Conservation (phyloP, 2,329 filamentous ascomycete species). For the Calonectria crousiana region DNA sequence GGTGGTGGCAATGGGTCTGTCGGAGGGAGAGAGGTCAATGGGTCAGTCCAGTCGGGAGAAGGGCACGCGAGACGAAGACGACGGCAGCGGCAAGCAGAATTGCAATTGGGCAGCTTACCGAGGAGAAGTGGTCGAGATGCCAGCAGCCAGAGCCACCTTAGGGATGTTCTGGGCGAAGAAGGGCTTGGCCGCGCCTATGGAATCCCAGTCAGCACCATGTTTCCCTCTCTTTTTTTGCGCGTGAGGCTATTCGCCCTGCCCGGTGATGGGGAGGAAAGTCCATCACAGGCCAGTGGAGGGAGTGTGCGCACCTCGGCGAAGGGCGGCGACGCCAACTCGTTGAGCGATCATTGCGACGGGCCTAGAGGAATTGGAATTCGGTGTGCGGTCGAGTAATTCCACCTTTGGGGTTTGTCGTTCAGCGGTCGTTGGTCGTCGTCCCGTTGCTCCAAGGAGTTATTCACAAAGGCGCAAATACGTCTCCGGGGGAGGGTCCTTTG, state of each 20-base stretch:
- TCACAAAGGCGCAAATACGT: neutral
- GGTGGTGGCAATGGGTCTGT: constrained; percentile 67
- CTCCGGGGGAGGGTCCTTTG: neutral
- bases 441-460: constrained; percentile 26
- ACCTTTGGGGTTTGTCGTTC: constrained; percentile 29
- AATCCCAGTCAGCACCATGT: constrained; percentile 17
- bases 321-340: constrained; percentile 68
- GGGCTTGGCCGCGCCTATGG: constrained; percentile 57
- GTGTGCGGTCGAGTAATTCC: constrained; percentile 21
- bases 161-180: constrained; percentile 62
- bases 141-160: constrained; percentile 58
- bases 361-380: constrained; percentile 20
- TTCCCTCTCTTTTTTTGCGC: neutral
- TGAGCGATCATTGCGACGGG: constrained; percentile 65
- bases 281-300: neutral
- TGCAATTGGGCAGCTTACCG: constrained; percentile 54
- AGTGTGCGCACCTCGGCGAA: constrained; percentile 66
- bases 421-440: constrained; percentile 34
- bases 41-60: constrained; percentile 6
- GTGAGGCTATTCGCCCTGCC: constrained; percentile 33
- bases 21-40: neutral
- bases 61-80: neutral
- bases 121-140: constrained; percentile 57
- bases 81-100: neutral
- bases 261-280: neutral